Evolutionary conservation across 78 protist species (phyloP), one percentile per base, ranked within the genome.

Genomic region (Chrysochromulina tobinii): DNA sequence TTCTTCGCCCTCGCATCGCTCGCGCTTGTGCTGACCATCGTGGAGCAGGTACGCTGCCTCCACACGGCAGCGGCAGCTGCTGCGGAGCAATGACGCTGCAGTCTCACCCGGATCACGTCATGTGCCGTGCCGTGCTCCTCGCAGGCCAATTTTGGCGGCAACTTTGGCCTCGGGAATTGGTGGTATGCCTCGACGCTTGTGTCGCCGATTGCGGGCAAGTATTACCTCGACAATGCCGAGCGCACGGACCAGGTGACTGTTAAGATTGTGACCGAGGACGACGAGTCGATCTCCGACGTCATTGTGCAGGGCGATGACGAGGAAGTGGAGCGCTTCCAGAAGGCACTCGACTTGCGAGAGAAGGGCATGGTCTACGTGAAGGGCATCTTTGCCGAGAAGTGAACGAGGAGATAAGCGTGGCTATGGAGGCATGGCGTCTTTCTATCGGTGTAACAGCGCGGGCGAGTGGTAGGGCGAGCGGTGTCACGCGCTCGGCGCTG

Each of bases 141-240:
- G 38, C 38, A 38, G 73, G 23, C 8, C 48, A 38, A 25, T 6
- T 54, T 79, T 17, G 87, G 87, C 64, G 87, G 54, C 5, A 48
- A 64, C 64, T 1, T 21, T 7, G 59, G 61, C 23, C 87, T 79
- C 11, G 87, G 87, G 20, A 79, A 54, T 48, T 23, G 2, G 17
- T 79, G 87, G 87, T 79, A 54, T 48, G 50, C 48, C 8, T 54
- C 64, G 38, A 79, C 87, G 14, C 87, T 79, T 8, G 20, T 79
- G 50, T 51, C 58, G 18, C 87, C 87, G 20, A 1, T 79, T 50
- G 87, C 87, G 50, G 87, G 87, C 64, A 79, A 79, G 87, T 79
- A 54, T 48, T 79, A 79, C 87, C 87, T 54, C 23, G 87, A 79
- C 38, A 79, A 79, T 15, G 61, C 87, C 61, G 87, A 79, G 87